A percentile compares a stretch with the other conserved stretches of the same genome.
Evolutionary conservation across 2,329 filamentous ascomycete species (phyloP).

Genomic region (Aureobasidium subglaciale): DNA sequence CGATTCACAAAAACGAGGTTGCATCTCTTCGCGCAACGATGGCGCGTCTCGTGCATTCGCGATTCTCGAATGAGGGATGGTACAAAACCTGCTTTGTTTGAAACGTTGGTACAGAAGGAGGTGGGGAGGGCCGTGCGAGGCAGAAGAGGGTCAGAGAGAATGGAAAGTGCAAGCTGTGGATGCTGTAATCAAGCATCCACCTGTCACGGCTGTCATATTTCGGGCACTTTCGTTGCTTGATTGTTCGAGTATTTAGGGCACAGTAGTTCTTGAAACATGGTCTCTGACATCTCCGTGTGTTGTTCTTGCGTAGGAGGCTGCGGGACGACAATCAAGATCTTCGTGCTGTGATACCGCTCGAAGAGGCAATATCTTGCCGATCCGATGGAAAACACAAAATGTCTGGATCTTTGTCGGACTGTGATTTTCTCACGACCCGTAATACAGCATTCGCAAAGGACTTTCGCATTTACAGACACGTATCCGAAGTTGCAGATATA

Average conservation of each 20-base stretch:
- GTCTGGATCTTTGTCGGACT: not conserved
- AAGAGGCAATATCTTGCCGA: not conserved
- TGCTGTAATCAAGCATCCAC: not conserved
- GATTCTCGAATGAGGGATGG: not conserved
- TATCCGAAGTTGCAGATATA: not conserved
- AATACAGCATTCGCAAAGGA: not conserved
- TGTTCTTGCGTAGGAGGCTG: not conserved
- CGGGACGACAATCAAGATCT: not conserved
- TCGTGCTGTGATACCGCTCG: not conserved
- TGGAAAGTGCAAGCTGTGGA: not conserved
- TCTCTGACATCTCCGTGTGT: no score
- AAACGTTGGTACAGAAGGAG: slow-evolving; percentile 9
- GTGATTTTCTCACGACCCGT: not conserved
- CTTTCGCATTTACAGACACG: not conserved
- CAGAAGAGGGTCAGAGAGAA: not conserved
- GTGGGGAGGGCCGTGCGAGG: slow-evolving; percentile 4
- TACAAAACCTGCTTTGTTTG: slow-evolving; percentile 7
- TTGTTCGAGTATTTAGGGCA: not conserved
- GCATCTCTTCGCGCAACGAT: slow-evolving; percentile 8
- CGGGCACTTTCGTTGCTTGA: not conserved
- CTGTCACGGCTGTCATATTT: slow-evolving; percentile 1
- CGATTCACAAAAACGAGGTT: not conserved
- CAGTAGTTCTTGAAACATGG: not conserved
- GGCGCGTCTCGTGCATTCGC: not conserved
- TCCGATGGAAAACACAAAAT: not conserved